Conservation (phyloP, 129 eudicot species). For the Deinandra increscens region DNA sequence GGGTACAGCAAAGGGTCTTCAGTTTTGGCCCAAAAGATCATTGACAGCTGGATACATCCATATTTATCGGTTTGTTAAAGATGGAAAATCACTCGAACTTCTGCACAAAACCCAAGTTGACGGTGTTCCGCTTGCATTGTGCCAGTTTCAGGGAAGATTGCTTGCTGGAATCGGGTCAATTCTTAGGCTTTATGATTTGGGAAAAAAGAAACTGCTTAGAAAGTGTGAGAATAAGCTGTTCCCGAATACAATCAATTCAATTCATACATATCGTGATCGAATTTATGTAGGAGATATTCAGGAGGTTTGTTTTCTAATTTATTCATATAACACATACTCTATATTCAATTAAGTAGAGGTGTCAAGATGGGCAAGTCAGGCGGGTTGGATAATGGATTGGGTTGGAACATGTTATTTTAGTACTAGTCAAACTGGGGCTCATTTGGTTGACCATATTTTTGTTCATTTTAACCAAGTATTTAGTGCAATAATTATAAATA, state of each 20-base stretch:
- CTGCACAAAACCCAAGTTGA: slow-evolving; percentile 98
- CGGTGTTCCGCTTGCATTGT: slow-evolving; percentile 89
- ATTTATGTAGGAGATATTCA: slow-evolving; percentile 98
- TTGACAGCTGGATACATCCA: slow-evolving; percentile 81
- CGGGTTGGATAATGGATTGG: background rate
- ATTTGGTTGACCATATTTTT: background rate
- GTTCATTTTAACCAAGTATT: background rate
- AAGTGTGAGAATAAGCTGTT: slow-evolving; percentile 96
- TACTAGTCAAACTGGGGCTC: background rate
- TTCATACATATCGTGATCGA: slow-evolving; percentile 95
- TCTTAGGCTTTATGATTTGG: slow-evolving; percentile 93
- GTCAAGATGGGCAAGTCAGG: background rate
- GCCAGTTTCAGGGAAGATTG: slow-evolving; percentile 93
- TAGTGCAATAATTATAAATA: background rate
- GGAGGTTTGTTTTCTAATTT: slow-evolving; percentile 37
- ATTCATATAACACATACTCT: background rate
- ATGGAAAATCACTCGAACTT: slow-evolving; percentile 86
- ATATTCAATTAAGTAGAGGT: background rate
- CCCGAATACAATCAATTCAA: slow-evolving; percentile 81
- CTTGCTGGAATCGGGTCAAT: slow-evolving; percentile 93
- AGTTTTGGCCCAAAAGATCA: slow-evolving; percentile 84
- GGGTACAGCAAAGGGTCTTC: slow-evolving; percentile 95
- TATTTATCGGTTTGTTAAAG: slow-evolving; percentile 84
- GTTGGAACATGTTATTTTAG: background rate
- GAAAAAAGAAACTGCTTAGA: slow-evolving; percentile 81